phyloP scores from a whole-genome alignment of 1,284 basidiomycete genomes.

The Schizophyllum amplum region DNA sequence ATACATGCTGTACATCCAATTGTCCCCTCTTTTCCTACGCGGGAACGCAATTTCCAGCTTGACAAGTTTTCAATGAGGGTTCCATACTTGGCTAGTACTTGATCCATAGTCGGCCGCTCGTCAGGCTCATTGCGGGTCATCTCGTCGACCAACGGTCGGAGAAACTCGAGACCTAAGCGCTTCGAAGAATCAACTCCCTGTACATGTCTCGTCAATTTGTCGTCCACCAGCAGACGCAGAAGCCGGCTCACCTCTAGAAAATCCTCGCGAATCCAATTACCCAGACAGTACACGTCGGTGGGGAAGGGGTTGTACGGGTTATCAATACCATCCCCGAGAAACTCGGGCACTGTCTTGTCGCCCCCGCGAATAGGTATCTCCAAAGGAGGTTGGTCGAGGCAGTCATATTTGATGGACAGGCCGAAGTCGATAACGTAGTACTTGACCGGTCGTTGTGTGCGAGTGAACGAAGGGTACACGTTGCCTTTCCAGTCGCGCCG shows the following conservation, averaged over 20 bases:
- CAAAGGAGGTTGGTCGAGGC: background rate
- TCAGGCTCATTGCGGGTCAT: slow-evolving; percentile 6
- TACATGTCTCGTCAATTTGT: background rate
- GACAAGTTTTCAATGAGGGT: slow-evolving; percentile 10
- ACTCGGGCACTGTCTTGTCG: background rate
- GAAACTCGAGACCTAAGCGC: background rate
- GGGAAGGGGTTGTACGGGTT: slow-evolving; percentile 5
- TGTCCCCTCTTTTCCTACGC: slow-evolving; percentile 6
- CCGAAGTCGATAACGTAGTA: slow-evolving; percentile 16
- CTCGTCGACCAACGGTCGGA: slow-evolving; percentile 5
- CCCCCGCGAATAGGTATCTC: background rate
- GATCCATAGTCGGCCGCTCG: slow-evolving; percentile 7
- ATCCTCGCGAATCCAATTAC: background rate
- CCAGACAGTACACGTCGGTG: slow-evolving; percentile 5
- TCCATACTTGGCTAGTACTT: slow-evolving; percentile 2
- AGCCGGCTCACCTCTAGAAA: background rate
- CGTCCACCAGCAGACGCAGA: background rate
- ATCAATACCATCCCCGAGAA: background rate
- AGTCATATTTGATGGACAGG: slow-evolving; percentile 4
- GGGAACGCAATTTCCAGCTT: slow-evolving; percentile 14
- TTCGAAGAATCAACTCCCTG: background rate
- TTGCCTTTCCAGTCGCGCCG: slow-evolving; percentile 2
- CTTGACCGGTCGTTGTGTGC: slow-evolving; percentile 9
- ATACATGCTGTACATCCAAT: background rate
- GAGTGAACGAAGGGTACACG: slow-evolving; percentile 6